Conservation (phyloP, 345 rosid species). For the Turnera subulata region DNA sequence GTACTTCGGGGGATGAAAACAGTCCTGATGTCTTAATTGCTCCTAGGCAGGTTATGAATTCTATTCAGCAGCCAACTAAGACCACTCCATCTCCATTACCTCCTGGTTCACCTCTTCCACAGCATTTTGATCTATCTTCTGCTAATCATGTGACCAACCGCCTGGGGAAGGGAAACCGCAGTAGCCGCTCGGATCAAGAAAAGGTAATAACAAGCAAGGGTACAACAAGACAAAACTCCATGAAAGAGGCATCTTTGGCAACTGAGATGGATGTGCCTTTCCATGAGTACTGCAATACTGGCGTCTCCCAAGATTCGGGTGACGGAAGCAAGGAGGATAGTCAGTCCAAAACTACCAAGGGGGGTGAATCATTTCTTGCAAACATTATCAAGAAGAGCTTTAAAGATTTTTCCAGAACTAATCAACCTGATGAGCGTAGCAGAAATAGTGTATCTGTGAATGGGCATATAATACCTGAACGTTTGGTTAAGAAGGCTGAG, state of each 20-base stretch:
- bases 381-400: constrained; percentile 73
- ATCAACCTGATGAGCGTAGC: constrained; percentile 50
- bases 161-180: constrained; percentile 65
- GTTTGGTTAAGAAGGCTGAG: constrained; percentile 68
- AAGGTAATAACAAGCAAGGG: constrained; percentile 43
- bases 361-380: constrained; percentile 54
- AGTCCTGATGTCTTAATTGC: constrained; percentile 49
- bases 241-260: constrained; percentile 62
- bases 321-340: constrained; percentile 51
- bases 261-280: constrained; percentile 77
- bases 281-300: constrained; percentile 58
- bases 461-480: constrained; percentile 58
- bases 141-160: constrained; percentile 45
- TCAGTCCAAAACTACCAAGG: constrained; percentile 40
- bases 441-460: constrained; percentile 55
- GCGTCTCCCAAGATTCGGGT: constrained; percentile 62
- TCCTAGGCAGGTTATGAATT: constrained; percentile 22
- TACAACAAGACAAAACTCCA: constrained; percentile 57
- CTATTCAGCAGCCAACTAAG: constrained; percentile 32
- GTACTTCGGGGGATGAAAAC: constrained; percentile 59
- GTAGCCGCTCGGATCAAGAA: constrained; percentile 79
- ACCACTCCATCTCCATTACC: constrained; percentile 38
- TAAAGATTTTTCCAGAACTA: constrained; percentile 66
- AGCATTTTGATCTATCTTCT: constrained; percentile 57
- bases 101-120: constrained; percentile 56